Conservation (phyloP, 352 stramenopile species). For the Phytophthora melonis region DNA sequence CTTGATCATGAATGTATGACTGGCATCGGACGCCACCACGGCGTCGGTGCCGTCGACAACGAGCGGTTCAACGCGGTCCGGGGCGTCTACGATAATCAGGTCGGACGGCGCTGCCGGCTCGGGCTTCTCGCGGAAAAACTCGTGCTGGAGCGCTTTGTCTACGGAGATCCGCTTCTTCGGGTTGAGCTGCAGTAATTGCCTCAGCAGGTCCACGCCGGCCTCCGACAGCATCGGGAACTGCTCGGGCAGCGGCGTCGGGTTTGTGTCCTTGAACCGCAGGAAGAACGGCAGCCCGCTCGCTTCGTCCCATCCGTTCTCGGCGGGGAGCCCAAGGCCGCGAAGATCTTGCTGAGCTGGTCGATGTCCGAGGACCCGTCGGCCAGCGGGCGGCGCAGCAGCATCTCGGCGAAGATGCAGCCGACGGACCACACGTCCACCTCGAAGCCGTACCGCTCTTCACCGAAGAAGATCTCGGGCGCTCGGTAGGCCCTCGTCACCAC, state of each 20-base stretch:
- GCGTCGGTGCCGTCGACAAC: conserved; percentile 27
- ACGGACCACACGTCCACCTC: conserved; percentile 84
- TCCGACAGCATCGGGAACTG: conserved; percentile 71
- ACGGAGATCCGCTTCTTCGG: conserved; percentile 70
- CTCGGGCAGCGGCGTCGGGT: conserved; percentile 57
- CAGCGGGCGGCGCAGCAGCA: conserved; percentile 67
- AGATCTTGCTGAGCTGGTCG: conserved; percentile 83
- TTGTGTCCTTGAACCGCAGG: conserved; percentile 78
- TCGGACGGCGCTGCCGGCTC: conserved; percentile 27
- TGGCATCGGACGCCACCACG: conserved; percentile 25
- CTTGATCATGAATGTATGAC: conserved; percentile 58
- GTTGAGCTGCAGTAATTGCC: conserved; percentile 61
- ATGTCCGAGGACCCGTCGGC: conserved; percentile 82
- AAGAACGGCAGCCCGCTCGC: conserved; percentile 73
- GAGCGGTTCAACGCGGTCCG: conserved; percentile 30
- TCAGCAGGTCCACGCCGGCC: conserved; percentile 61
- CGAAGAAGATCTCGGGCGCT: conserved; percentile 83
- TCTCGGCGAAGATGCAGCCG: conserved; percentile 84
- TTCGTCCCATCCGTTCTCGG: conserved; percentile 69
- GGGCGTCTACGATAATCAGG: conserved; percentile 44
- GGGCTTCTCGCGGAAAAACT: conserved; percentile 72
- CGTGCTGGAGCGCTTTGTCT: conserved; percentile 59
- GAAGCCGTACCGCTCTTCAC: conserved; percentile 62
- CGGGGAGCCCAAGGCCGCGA: conserved; percentile 65
- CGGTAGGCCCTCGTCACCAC: conserved; percentile 82